Conservation (phyloP, 2,329 filamentous ascomycete species). For the Xylariaceae sp. region DNA sequence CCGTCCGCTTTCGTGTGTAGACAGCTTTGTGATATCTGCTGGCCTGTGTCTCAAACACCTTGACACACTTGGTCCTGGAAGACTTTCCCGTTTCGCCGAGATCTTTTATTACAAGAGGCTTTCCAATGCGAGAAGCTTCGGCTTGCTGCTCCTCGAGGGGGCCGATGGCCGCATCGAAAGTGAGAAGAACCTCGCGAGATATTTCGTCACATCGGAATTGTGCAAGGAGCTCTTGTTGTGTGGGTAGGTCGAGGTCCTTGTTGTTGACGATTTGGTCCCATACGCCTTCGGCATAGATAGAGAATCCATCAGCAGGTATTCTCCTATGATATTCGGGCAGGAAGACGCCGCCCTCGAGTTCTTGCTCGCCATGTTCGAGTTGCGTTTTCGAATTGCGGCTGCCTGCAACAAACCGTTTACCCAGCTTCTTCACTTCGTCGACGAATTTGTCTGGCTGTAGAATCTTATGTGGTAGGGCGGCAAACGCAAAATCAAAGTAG, state of each 20-base stretch:
- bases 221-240: slow-evolving; percentile 91
- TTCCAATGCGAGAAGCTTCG: slow-evolving; percentile 67
- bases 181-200: slow-evolving; percentile 75
- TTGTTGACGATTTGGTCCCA: slow-evolving; percentile 99
- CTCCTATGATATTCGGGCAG: slow-evolving; percentile 90
- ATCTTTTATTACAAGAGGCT: slow-evolving; percentile 64
- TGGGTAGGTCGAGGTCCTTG: slow-evolving; percentile 94
- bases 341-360: slow-evolving; percentile 75
- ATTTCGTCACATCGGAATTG: slow-evolving; percentile 99
- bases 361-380: slow-evolving; percentile 60
- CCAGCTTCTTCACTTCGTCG: slow-evolving; percentile 71
- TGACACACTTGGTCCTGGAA: slow-evolving; percentile 67
- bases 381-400: slow-evolving; percentile 63
- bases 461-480: slow-evolving; percentile 92
- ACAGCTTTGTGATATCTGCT: slow-evolving; percentile 96
- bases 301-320: slow-evolving; percentile 96
- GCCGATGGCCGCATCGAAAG: slow-evolving; percentile 73
- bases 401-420: slow-evolving; percentile 75
- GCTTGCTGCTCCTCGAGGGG: slow-evolving; percentile 85
- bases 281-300: slow-evolving; percentile 84
- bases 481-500: slow-evolving; percentile 98
- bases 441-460: slow-evolving; percentile 89
- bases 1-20: slow-evolving; percentile 76
- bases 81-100: slow-evolving; percentile 68
- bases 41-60: slow-evolving; percentile 83